A percentile compares a stretch with the other conserved stretches of the same genome.
Evolutionary conservation across 495 filamentous ascomycete species (phyloP).

Genomic region (Xylaria flabelliformis): DNA sequence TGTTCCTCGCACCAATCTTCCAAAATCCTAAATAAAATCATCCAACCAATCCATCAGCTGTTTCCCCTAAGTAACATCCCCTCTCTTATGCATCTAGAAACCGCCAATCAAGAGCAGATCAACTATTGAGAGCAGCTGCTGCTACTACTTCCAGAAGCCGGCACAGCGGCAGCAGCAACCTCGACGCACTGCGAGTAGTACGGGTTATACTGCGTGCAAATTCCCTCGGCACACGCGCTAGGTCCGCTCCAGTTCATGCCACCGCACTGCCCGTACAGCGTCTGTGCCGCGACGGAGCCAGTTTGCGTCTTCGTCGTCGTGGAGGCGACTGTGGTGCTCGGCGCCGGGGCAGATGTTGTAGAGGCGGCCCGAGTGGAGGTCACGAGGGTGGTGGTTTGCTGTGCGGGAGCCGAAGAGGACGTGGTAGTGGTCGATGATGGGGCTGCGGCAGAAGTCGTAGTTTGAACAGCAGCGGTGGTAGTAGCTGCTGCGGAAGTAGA

Average conservation of each 20-base stretch:
- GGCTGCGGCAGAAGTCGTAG: background rate
- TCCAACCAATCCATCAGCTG: background rate
- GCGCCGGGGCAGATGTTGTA: conserved; percentile 22
- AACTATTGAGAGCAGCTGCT: background rate
- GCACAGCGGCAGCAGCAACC: background rate
- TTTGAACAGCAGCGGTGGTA: conserved; percentile 30
- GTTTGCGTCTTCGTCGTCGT: conserved; percentile 43
- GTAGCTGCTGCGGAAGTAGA: conserved; percentile 8
- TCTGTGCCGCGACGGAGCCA: conserved; percentile 36
- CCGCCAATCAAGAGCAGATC: background rate
- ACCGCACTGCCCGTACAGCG: conserved; percentile 60
- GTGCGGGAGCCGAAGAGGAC: conserved; percentile 43
- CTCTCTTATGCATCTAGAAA: background rate
- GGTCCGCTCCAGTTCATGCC: conserved; percentile 56
- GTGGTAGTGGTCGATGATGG: conserved; percentile 28
- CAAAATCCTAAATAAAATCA: background rate
- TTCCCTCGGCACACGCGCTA: conserved; percentile 53
- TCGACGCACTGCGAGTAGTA: conserved; percentile 61
- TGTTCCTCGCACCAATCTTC: background rate
- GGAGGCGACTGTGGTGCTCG: conserved; percentile 35
- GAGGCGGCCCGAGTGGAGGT: conserved; percentile 38
- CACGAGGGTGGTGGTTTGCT: conserved; percentile 37
- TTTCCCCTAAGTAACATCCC: too few species aligned
- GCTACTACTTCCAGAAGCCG: background rate
- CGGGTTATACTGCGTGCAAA: conserved; percentile 54